Conservation (phyloP, 306 rosid species). For the Urtica urens region DNA sequence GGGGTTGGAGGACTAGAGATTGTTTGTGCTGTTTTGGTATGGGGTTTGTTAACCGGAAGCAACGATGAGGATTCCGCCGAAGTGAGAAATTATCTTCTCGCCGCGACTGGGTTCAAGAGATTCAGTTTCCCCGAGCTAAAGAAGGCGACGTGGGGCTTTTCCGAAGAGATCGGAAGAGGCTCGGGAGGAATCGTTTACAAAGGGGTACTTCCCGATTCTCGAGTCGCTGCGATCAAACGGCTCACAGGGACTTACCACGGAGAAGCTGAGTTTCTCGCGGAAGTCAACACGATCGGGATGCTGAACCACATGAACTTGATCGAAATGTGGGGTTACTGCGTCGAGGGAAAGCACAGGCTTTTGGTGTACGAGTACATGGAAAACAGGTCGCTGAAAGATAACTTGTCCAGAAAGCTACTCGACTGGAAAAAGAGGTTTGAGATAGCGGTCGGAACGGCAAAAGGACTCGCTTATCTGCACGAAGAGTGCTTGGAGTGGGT, state of each 20-base stretch:
- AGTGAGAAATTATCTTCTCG: constrained; percentile 23
- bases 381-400: constrained; percentile 34
- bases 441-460: constrained; percentile 46
- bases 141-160: constrained; percentile 31
- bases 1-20: constrained; percentile 41
- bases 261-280: constrained; percentile 49
- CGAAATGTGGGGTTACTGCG: constrained; percentile 50
- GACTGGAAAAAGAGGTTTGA: constrained; percentile 36
- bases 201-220: constrained; percentile 26
- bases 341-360: constrained; percentile 41
- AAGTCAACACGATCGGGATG: constrained; percentile 46
- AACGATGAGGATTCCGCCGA: neutral
- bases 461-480: constrained; percentile 49
- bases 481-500: constrained; percentile 68
- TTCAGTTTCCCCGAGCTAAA: constrained; percentile 41
- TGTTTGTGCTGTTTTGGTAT: constrained; percentile 24
- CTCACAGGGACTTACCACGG: constrained; percentile 32
- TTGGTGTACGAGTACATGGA: constrained; percentile 47
- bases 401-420: constrained; percentile 20
- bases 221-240: constrained; percentile 32
- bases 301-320: constrained; percentile 55
- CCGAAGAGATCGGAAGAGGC: constrained; percentile 49
- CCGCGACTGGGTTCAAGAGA: constrained; percentile 32
- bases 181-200: constrained; percentile 41
- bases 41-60: constrained; percentile 16